phyloP scores from a whole-genome alignment of 768 basidiomycete genomes.

The Termitomyces sp. region DNA sequence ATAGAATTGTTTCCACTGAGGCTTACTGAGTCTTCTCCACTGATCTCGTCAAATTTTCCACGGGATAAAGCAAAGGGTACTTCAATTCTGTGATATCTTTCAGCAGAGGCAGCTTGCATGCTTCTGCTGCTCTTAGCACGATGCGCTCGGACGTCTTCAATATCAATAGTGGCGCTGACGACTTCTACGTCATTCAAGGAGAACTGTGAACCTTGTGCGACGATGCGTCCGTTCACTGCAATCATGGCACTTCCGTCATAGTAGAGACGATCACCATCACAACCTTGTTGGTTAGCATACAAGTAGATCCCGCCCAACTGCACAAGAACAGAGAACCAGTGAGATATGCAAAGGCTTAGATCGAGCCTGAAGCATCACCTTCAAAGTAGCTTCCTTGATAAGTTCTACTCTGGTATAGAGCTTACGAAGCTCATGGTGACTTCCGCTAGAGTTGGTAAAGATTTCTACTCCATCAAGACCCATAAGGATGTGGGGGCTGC shows the following conservation, averaged over 20 bases:
- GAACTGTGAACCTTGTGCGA: slow-evolving; percentile 97
- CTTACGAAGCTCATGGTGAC: slow-evolving; percentile 98
- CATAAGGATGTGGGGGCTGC: slow-evolving; percentile 96
- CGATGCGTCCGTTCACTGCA: slow-evolving; percentile 84
- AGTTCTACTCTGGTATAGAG: slow-evolving; percentile 86
- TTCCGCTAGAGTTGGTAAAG: slow-evolving; percentile 97
- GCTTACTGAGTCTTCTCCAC: slow-evolving; percentile 41
- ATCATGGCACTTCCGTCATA: slow-evolving; percentile 98
- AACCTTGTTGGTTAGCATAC: slow-evolving; percentile 98
- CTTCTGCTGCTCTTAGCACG: slow-evolving; percentile 78
- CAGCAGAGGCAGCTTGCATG: slow-evolving; percentile 79
- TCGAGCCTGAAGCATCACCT: slow-evolving; percentile 40
- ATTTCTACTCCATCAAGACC: slow-evolving; percentile 98
- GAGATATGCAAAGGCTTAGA: background rate
- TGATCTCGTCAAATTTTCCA: slow-evolving; percentile 64
- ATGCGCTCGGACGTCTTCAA: slow-evolving; percentile 94
- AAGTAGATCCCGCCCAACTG: slow-evolving; percentile 96
- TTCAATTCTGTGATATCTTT: slow-evolving; percentile 77
- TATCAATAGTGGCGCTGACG: slow-evolving; percentile 90
- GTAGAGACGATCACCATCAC: slow-evolving; percentile 96
- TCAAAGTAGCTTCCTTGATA: slow-evolving; percentile 94
- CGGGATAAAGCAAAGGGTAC: slow-evolving; percentile 74
- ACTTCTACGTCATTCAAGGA: slow-evolving; percentile 96
- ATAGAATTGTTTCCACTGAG: slow-evolving; percentile 30
- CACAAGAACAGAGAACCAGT: background rate